These are phyloP conservation scores for Ciborinia camelliae DNA, from an alignment of 2,329 filamentous ascomycete species.

Conservation along the genomic window DNA sequence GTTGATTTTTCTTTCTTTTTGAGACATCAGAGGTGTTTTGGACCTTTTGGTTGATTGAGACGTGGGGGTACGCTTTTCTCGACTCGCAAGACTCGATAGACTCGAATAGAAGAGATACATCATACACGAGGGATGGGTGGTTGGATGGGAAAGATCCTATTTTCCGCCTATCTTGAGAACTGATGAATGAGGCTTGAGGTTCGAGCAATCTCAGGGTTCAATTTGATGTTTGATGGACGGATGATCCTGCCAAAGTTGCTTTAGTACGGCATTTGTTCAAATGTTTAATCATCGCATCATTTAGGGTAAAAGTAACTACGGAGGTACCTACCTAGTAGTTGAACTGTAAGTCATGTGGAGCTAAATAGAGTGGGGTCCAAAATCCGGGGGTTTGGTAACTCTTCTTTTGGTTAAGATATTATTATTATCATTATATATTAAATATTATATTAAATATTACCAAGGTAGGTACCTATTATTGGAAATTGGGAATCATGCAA, in stretches of 20 bases:
- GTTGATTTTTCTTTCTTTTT: not conserved
- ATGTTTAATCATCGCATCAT: too few species aligned
- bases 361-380: constrained; percentile 3
- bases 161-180: not conserved
- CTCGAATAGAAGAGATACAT: not conserved
- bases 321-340: too few species aligned
- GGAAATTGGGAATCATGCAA: too few species aligned
- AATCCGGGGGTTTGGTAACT: constrained; percentile 14
- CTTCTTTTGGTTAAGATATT: not conserved
- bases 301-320: too few species aligned
- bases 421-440: too few species aligned
- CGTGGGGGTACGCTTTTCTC: not conserved
- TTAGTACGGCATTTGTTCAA: not conserved
- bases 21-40: not conserved
- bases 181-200: not conserved
- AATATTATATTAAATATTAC: too few species aligned
- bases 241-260: not conserved
- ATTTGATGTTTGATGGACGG: not conserved
- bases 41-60: not conserved
- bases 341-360: constrained; percentile 14
- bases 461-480: too few species aligned
- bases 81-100: not conserved
- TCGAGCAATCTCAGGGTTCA: not conserved
- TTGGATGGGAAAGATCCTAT: constrained; percentile 7
- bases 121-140: not conserved